A percentile compares a stretch with the other conserved stretches of the same genome.
Conservation (phyloP, 2,329 filamentous ascomycete species). For the Juglanconis sp. region DNA sequence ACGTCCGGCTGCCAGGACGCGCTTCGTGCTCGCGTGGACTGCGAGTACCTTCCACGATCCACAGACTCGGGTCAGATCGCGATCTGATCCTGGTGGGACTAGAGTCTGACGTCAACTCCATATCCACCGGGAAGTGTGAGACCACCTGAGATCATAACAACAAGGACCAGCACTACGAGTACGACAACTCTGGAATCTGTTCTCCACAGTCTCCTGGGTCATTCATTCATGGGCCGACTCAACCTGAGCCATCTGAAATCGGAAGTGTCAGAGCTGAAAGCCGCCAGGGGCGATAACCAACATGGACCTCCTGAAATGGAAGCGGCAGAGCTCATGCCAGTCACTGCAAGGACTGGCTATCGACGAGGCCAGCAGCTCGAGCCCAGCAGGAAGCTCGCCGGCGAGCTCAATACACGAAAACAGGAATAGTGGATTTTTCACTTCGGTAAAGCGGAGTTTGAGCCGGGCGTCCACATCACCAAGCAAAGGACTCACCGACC, state of each 20-base stretch:
- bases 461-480: conserved; percentile 23
- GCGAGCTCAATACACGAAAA: conserved; percentile 23
- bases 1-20: conserved; percentile 1
- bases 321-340: conserved; percentile 16
- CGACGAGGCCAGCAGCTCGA: conserved; percentile 19
- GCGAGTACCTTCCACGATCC: conserved; percentile 2
- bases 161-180: neutral
- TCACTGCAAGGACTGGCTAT: conserved; percentile 13
- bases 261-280: conserved; percentile 15
- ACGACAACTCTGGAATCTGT: no score
- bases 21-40: neutral
- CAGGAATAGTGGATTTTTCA: conserved; percentile 24
- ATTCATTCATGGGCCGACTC: neutral
- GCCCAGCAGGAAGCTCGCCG: conserved; percentile 21
- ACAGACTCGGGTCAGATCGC: conserved; percentile 12
- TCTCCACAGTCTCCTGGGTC: neutral
- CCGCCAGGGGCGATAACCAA: neutral
- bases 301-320: conserved; percentile 19
- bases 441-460: conserved; percentile 22
- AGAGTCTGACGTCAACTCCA: conserved; percentile 10
- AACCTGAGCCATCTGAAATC: conserved; percentile 15
- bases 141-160: neutral
- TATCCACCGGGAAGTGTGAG: conserved; percentile 1
- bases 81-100: conserved; percentile 2
- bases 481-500: conserved; percentile 4